A percentile compares a stretch with the other conserved stretches of the same genome.
phyloP scores from a whole-genome alignment of 129 eudicot genomes.

The Smallanthus sonchifolius region DNA sequence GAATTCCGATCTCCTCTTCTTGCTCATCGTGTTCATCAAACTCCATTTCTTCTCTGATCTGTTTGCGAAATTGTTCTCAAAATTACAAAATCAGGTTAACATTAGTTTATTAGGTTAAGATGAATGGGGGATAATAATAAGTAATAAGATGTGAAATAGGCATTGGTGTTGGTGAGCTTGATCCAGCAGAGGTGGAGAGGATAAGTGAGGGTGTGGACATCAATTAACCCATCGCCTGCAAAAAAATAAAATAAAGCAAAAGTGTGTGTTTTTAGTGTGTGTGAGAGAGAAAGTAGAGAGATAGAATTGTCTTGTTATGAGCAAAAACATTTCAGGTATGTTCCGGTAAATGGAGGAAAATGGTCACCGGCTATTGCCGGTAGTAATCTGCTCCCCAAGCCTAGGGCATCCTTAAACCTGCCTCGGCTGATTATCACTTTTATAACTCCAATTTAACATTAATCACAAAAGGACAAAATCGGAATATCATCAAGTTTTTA shows the following conservation, averaged over 20 bases:
- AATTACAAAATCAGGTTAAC: not conserved
- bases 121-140: no score
- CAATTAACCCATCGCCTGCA: conserved; percentile 57
- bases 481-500: not conserved
- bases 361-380: conserved; percentile 28
- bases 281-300: conserved; percentile 14
- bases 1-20: conserved; percentile 51
- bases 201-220: conserved; percentile 78
- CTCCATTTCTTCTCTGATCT: conserved; percentile 35
- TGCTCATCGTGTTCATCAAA: conserved; percentile 65
- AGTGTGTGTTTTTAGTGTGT: conserved; percentile 17
- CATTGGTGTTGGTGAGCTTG: no score
- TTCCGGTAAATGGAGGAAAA: conserved; percentile 35
- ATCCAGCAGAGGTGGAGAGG: conserved; percentile 20
- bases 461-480: not conserved
- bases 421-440: not conserved
- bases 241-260: conserved; percentile 24
- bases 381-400: conserved; percentile 33
- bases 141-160: not conserved
- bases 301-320: conserved; percentile 35
- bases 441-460: not conserved
- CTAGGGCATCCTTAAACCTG: conserved; percentile 29
- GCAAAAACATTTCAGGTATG: conserved; percentile 34
- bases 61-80: not conserved
- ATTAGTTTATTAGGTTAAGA: not conserved